A percentile compares a stretch with the other conserved stretches of the same genome.
phyloP scores from a whole-genome alignment of 2,329 filamentous ascomycete species.

The Penicillium sp. region DNA sequence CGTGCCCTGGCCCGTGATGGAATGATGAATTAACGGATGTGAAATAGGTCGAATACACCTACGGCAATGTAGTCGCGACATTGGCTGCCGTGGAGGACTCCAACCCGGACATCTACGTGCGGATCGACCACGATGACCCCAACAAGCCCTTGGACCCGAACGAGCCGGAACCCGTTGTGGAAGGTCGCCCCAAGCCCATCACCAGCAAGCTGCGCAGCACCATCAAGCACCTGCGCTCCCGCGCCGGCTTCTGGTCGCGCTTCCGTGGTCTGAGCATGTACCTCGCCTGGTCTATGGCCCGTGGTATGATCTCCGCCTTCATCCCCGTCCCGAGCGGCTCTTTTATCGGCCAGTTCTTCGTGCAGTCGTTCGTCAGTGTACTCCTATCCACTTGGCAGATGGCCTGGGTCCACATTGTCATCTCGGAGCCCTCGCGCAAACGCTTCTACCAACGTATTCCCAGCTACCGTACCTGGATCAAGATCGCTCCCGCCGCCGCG shows the following conservation, averaged over 20 bases:
- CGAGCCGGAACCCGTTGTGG: conserved; percentile 42
- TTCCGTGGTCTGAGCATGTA: conserved; percentile 65
- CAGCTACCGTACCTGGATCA: conserved; percentile 62
- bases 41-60: conserved; percentile 54
- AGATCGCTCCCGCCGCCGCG: conserved; percentile 66
- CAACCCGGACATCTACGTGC: conserved; percentile 52
- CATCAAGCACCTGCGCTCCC: conserved; percentile 59
- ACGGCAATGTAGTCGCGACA: conserved; percentile 58
- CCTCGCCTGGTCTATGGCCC: conserved; percentile 48
- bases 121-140: conserved; percentile 46
- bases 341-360: conserved; percentile 49
- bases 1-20: background rate
- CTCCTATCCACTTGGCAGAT: conserved; percentile 66
- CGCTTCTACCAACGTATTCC: conserved; percentile 69
- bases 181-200: conserved; percentile 56
- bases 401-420: conserved; percentile 82
- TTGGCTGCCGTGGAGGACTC: conserved; percentile 64
- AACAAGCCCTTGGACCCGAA: conserved; percentile 37
- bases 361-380: conserved; percentile 58
- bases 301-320: conserved; percentile 46
- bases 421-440: conserved; percentile 64
- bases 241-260: conserved; percentile 62
- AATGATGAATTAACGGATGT: background rate
- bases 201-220: conserved; percentile 60
- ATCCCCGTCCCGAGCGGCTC: conserved; percentile 29